Evolutionary conservation across 768 basidiomycete species (phyloP).

Genomic region (Pholiota microspora): DNA sequence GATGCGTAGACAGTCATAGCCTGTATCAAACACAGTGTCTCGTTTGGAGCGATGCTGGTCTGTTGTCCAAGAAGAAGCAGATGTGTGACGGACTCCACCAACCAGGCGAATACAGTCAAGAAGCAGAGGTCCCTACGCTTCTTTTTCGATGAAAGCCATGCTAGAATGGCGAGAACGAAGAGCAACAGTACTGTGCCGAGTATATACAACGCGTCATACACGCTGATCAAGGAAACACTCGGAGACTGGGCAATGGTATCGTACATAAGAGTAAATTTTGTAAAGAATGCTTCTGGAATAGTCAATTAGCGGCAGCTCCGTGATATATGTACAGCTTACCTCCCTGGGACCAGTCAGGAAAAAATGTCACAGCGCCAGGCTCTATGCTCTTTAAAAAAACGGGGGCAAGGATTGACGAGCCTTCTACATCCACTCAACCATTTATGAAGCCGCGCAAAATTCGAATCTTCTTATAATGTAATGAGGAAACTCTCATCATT

Average conservation of each 20-base stretch:
- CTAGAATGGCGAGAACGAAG: neutral
- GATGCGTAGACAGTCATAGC: neutral
- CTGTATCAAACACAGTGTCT: neutral
- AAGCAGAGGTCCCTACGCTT: neutral
- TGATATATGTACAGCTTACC: neutral
- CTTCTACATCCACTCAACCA: too few relatives aligned
- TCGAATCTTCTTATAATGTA: too few relatives aligned
- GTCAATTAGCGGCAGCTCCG: too few relatives aligned
- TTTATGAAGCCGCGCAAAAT: too few relatives aligned
- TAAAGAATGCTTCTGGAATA: too few relatives aligned
- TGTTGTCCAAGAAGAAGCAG: neutral
- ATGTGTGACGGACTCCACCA: neutral
- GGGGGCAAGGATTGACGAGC: too few relatives aligned
- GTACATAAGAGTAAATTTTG: neutral
- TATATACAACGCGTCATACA: neutral
- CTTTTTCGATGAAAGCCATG: neutral
- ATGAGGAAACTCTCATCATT: too few relatives aligned
- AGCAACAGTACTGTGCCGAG: neutral
- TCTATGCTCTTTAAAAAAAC: too few relatives aligned
- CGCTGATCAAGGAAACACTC: neutral
- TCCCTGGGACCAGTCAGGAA: neutral
- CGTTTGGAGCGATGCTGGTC: neutral
- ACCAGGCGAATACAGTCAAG: neutral
- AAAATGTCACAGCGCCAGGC: too few relatives aligned
- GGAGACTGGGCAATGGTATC: neutral